These are phyloP conservation scores for Blastomyces percursus DNA, from an alignment of 2,329 filamentous ascomycete genomes.

Conservation along the genomic window DNA sequence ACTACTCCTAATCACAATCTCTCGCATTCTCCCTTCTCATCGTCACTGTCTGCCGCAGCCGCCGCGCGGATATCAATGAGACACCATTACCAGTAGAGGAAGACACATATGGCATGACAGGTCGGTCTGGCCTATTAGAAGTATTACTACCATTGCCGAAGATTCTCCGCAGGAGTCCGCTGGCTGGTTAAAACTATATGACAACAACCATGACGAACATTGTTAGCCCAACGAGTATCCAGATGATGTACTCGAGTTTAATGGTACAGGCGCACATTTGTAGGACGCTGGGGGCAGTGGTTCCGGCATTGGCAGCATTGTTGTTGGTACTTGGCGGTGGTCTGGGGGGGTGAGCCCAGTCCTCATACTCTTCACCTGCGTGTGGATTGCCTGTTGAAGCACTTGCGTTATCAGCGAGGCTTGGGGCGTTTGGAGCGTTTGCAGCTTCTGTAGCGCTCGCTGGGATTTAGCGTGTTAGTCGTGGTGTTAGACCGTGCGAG, in stretches of 20 bases:
- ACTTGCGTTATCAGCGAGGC: not conserved
- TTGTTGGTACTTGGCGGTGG: not conserved
- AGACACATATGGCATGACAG: too few species aligned
- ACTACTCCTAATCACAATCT: too few species aligned
- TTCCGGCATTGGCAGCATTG: not conserved
- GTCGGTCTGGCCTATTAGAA: too few species aligned
- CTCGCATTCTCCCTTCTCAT: too few species aligned
- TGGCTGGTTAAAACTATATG: not conserved
- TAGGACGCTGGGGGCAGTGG: not conserved
- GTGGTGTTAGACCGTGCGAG: not conserved
- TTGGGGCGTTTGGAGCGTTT: not conserved
- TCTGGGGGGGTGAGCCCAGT: not conserved
- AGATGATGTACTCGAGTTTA: not conserved
- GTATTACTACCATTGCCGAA: too few species aligned
- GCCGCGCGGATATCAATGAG: too few species aligned
- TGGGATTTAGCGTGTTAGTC: not conserved
- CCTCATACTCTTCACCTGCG: not conserved
- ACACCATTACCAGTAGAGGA: too few species aligned
- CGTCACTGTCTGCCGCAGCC: too few species aligned
- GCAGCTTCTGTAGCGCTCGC: too few species aligned
- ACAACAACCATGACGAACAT: not conserved
- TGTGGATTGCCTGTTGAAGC: not conserved
- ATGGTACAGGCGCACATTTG: not conserved
- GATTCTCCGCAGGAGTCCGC: not conserved
- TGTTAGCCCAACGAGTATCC: not conserved